phyloP scores from a whole-genome alignment of 805 yeast species.

The Suhomyces canberraensis region DNA sequence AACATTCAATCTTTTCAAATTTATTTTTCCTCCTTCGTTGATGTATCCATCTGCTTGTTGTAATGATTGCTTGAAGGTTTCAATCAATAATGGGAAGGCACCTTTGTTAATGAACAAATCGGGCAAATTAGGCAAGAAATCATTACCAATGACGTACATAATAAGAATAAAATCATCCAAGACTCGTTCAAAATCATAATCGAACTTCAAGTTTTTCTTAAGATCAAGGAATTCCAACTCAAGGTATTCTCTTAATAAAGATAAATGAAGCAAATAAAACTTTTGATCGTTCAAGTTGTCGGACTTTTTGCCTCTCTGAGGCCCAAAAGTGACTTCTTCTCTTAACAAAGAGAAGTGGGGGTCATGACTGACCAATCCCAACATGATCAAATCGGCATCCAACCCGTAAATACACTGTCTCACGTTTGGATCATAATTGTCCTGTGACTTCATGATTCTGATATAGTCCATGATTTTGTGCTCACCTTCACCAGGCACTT shows the following conservation, averaged over 20 bases:
- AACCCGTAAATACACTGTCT: conserved; percentile 94
- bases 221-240: conserved; percentile 79
- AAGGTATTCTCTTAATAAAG: conserved; percentile 86
- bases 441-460: conserved; percentile 71
- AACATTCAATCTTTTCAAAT: conserved; percentile 63
- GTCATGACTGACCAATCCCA: conserved; percentile 87
- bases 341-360: conserved; percentile 93
- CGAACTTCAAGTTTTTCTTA: conserved; percentile 59
- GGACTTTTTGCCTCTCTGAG: conserved; percentile 32
- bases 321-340: conserved; percentile 93
- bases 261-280: conserved; percentile 78
- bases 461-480: conserved; percentile 95
- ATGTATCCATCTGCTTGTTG: conserved; percentile 76
- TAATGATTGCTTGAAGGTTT: conserved; percentile 81
- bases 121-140: conserved; percentile 95
- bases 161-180: conserved; percentile 90
- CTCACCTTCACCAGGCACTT: conserved; percentile 98
- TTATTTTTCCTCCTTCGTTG: conserved; percentile 77
- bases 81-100: conserved; percentile 89
- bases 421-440: conserved; percentile 69
- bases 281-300: conserved; percentile 68
- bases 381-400: conserved; percentile 94
- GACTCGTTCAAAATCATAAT: conserved; percentile 80
- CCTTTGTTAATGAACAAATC: conserved; percentile 91
- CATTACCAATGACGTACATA: conserved; percentile 95